Evolutionary conservation across 345 rosid species (phyloP), one percentile per base, ranked within the genome.

Genomic region (Streptanthus diversifolius): DNA sequence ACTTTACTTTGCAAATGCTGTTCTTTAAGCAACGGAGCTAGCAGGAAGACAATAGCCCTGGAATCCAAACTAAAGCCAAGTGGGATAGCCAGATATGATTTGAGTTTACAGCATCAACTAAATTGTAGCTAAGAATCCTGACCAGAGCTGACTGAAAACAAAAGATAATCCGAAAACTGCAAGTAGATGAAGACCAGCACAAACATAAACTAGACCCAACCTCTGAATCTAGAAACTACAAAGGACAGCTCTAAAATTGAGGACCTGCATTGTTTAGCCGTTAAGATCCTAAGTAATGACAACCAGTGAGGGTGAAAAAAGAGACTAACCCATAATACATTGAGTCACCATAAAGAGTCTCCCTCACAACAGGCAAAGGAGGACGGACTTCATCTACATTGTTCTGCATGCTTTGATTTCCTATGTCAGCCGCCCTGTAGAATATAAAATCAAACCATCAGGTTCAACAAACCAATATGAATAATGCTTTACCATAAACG

Each of bases 281-380:
- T 54, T 27, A 40, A 43, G 49, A 29, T 8, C 22, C 43, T 44
- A 57, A 44, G 45, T 32, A 14, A n/a, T n/a, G 45, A 69, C 3
- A 45, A 5, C 66, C 7, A 14, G 41, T 52, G 33, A 61, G 52
- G 9, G 27, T 1, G 27, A 30, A 43, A 43, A 63, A 8, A 44
- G 41, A 22, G 70, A 70, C 83, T 74, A 83, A 95, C 99, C 86
- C 85, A 67, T 79, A 81, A 61, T 82, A 54, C 78, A 82, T 49
- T 4, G 88, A 65, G 80, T 88, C 90, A 30, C 88, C 97, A 82
- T 91, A 95, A 48, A 95, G 98, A 29, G 97, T 93, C 71, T 95
- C 99, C 82, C 98, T 88, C 63, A 88, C 90, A 74, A 90, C 97
- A 37, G 98, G 98, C 30, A 95, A 77, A 68, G 99, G 97, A 79